phyloP scores from a whole-genome alignment of 1,284 basidiomycete genomes.

The Ceratobasidium sp. region DNA sequence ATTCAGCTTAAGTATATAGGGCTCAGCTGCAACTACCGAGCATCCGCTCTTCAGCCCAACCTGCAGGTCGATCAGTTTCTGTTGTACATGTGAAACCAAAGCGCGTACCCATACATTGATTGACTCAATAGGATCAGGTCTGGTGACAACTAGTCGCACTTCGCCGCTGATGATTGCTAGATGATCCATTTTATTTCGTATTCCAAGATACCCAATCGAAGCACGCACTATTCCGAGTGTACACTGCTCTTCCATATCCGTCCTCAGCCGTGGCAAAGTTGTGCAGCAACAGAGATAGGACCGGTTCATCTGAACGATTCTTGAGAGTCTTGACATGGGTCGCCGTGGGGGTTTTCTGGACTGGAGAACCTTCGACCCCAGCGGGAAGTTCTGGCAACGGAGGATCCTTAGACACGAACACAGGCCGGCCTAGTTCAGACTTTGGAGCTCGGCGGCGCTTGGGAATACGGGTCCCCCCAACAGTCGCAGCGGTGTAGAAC shows the following conservation, averaged over 20 bases:
- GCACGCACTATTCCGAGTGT: constrained; percentile 13
- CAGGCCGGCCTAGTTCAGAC: constrained; percentile 29
- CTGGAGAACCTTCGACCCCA: constrained; percentile 21
- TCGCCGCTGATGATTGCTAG: constrained; percentile 27
- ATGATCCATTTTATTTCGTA: neutral
- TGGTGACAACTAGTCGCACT: constrained; percentile 24
- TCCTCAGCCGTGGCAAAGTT: constrained; percentile 13
- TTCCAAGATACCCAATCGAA: neutral
- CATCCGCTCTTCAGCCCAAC: constrained; percentile 20
- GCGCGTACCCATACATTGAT: constrained; percentile 34
- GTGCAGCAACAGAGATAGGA: constrained; percentile 14
- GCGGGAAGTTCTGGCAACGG: constrained; percentile 17
- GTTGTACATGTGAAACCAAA: neutral
- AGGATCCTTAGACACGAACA: constrained; percentile 29
- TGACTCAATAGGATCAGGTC: constrained; percentile 28
- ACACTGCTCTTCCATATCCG: constrained; percentile 6
- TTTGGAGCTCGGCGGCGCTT: constrained; percentile 24
- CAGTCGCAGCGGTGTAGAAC: constrained; percentile 24
- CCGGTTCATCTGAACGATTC: constrained; percentile 11
- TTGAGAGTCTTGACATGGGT: constrained; percentile 25
- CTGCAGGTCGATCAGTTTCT: neutral
- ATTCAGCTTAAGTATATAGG: constrained; percentile 10
- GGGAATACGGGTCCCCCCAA: constrained; percentile 14
- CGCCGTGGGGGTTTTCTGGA: neutral
- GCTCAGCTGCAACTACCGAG: constrained; percentile 14